phyloP scores from a whole-genome alignment of 805 yeast species.

The Yarrowia yakushimensis region DNA sequence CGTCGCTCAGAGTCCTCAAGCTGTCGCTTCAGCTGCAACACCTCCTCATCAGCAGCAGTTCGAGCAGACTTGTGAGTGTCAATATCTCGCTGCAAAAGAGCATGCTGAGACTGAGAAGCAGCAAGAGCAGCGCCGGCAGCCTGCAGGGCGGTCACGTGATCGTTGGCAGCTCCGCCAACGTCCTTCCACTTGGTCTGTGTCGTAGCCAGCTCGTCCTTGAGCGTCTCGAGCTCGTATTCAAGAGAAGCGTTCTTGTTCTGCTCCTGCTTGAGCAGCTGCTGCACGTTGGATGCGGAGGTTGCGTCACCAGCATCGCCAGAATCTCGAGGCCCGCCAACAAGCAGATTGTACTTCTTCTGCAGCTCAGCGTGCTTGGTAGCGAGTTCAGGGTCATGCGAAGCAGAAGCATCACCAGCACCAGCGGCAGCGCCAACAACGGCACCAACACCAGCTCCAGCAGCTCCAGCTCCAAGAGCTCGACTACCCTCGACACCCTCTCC shows the following conservation, averaged over 20 bases:
- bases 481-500: not conserved
- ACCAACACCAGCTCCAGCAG: conserved; percentile 13
- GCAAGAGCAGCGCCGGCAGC: conserved; percentile 33
- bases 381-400: not conserved
- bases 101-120: conserved; percentile 30
- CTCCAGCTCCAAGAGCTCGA: conserved; percentile 18
- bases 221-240: conserved; percentile 31
- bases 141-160: conserved; percentile 31
- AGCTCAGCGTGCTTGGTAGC: conserved; percentile 21
- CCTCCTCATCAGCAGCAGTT: conserved; percentile 26
- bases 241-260: conserved; percentile 29
- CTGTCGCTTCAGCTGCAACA: conserved; percentile 28
- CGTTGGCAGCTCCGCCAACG: conserved; percentile 30
- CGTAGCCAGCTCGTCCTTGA: conserved; percentile 30
- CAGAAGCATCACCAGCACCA: conserved; percentile 8
- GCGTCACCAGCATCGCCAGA: too few species aligned
- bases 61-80: conserved; percentile 29
- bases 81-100: conserved; percentile 28
- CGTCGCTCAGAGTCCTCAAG: conserved; percentile 23
- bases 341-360: conserved; percentile 29
- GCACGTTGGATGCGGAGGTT: too few species aligned
- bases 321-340: conserved; percentile 24
- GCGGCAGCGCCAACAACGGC: conserved; percentile 24
- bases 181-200: conserved; percentile 26
- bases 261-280: conserved; percentile 20